A percentile compares a stretch with the other conserved stretches of the same genome.
These are phyloP conservation scores for Cercospora brassicicola DNA, from an alignment of 2,329 filamentous ascomycete species.

Conservation along the genomic window DNA sequence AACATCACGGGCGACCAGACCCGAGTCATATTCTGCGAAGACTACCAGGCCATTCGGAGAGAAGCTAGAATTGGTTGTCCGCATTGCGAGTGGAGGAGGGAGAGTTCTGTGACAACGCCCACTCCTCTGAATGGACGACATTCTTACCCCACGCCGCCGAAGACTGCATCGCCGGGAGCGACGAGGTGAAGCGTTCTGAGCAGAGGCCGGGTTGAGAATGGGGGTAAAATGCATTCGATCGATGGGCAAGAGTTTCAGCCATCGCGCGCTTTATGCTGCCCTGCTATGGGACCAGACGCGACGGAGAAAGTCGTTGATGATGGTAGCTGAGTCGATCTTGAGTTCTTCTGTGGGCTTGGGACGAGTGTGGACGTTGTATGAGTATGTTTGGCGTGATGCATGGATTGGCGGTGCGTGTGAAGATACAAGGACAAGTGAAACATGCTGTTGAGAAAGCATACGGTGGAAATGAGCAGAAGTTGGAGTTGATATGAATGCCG, in stretches of 20 bases:
- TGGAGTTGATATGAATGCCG: background rate
- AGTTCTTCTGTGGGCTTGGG: background rate
- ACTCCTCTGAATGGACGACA: slow-evolving; percentile 8
- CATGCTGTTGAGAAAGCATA: background rate
- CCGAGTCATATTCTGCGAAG: slow-evolving; percentile 38
- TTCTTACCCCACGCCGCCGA: slow-evolving; percentile 27
- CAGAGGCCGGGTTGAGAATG: background rate
- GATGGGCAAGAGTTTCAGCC: background rate
- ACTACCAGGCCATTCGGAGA: slow-evolving; percentile 32
- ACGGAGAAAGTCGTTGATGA: background rate
- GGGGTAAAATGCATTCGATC: background rate
- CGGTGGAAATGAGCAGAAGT: background rate
- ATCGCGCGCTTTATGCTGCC: background rate
- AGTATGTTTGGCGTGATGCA: background rate
- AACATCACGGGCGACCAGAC: slow-evolving; percentile 33
- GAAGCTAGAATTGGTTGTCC: slow-evolving; percentile 24
- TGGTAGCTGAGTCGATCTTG: background rate
- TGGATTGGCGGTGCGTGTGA: background rate
- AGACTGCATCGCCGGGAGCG: slow-evolving; percentile 25
- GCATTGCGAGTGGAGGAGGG: slow-evolving; percentile 22
- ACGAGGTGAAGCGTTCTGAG: slow-evolving; percentile 14
- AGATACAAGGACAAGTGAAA: background rate
- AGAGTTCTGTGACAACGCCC: slow-evolving; percentile 17
- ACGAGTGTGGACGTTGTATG: background rate
- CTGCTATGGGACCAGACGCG: background rate